These are phyloP conservation scores for Oryza officinalis DNA, from an alignment of 176 grass and related monocot species.

Conservation along the genomic window DNA sequence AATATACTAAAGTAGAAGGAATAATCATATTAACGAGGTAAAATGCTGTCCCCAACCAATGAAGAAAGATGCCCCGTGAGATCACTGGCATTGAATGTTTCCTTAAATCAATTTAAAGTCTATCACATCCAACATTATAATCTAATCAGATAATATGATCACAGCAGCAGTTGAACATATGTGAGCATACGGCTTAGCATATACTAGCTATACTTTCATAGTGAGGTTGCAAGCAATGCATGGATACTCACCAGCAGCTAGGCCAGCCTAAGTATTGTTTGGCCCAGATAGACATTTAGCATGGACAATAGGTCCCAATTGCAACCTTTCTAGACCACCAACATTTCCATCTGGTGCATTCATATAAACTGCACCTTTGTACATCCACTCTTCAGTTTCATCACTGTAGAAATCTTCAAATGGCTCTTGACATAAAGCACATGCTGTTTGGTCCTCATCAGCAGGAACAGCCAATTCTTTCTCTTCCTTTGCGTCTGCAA, in stretches of 20 bases:
- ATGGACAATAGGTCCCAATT: slow-evolving; percentile 92
- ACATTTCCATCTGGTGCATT: slow-evolving; percentile 71
- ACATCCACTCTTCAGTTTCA: slow-evolving; percentile 99
- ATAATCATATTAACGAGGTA: neutral
- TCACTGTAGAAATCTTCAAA: slow-evolving; percentile 99
- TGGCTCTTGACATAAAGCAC: slow-evolving; percentile 89
- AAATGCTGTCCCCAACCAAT: neutral
- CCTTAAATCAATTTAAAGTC: neutral
- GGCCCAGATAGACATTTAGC: slow-evolving; percentile 85
- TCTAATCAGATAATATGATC: neutral
- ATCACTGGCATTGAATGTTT: slow-evolving; percentile 5
- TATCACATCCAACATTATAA: neutral
- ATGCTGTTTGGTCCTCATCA: slow-evolving; percentile 81
- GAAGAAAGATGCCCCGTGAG: neutral
- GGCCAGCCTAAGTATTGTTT: slow-evolving; percentile 31
- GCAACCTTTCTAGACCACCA: slow-evolving; percentile 56
- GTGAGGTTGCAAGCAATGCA: slow-evolving; percentile 24
- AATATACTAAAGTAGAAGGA: slow-evolving; percentile 4
- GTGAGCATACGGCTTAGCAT: neutral
- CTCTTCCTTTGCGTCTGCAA: slow-evolving; percentile 67
- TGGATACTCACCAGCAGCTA: slow-evolving; percentile 61
- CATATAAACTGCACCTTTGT: slow-evolving; percentile 95
- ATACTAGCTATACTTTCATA: neutral
- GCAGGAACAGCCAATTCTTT: slow-evolving; percentile 88
- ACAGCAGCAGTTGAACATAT: neutral